These are phyloP conservation scores for Elsinoe batatas DNA, from an alignment of 2,329 filamentous ascomycete species.

Conservation along the genomic window DNA sequence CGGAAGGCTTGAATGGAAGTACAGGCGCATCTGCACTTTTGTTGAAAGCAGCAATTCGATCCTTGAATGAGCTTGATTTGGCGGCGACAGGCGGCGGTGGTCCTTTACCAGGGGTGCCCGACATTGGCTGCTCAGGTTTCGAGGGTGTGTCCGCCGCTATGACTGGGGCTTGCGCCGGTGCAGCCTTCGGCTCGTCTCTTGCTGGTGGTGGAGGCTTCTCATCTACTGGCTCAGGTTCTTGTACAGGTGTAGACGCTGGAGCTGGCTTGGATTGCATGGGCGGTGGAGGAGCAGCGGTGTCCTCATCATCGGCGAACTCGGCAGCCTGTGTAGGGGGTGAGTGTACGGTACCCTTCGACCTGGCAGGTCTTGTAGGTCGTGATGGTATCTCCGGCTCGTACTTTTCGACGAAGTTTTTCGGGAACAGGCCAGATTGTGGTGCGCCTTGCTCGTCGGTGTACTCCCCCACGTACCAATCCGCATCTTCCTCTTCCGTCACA, in stretches of 20 bases:
- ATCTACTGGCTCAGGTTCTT: constrained; percentile 27
- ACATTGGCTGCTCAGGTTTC: background rate
- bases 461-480: constrained; percentile 86
- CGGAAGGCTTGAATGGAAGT: constrained; percentile 77
- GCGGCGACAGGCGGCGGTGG: constrained; percentile 54
- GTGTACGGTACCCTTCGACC: constrained; percentile 53
- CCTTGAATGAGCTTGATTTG: constrained; percentile 86
- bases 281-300: constrained; percentile 28
- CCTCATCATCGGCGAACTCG: constrained; percentile 11
- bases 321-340: constrained; percentile 21
- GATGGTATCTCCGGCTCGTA: constrained; percentile 87
- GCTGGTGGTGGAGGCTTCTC: constrained; percentile 14
- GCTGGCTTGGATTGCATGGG: constrained; percentile 23
- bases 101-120: constrained; percentile 35
- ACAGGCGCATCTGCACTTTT: constrained; percentile 75
- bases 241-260: constrained; percentile 25
- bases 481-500: constrained; percentile 84
- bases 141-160: constrained; percentile 25
- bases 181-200: constrained; percentile 28
- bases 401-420: constrained; percentile 93
- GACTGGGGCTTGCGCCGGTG: constrained; percentile 33
- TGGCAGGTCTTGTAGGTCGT: constrained; percentile 61
- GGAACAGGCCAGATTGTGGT: constrained; percentile 80
- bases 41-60: constrained; percentile 96
- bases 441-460: constrained; percentile 67